Conservation (phyloP, 495 filamentous ascomycete species). For the Penicillium lagena region DNA sequence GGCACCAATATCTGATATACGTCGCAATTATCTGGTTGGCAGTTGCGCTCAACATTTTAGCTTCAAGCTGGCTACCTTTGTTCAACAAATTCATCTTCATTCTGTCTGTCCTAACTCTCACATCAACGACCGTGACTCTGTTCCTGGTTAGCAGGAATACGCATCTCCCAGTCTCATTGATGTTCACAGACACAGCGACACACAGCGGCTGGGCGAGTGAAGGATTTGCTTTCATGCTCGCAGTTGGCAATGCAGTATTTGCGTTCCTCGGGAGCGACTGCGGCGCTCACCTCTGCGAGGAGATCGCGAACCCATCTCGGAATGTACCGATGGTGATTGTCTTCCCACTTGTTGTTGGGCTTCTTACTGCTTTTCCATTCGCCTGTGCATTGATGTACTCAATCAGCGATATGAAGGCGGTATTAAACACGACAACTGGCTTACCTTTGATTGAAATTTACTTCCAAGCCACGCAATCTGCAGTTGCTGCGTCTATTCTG, state of each 20-base stretch:
- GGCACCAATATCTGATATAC: slow-evolving; percentile 8
- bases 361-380: slow-evolving; percentile 3
- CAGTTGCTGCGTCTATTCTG: slow-evolving; percentile 1
- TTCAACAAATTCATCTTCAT: slow-evolving; percentile 5
- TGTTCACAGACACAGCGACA: slow-evolving; percentile 1
- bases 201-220: slow-evolving; percentile 4
- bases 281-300: slow-evolving; percentile 5
- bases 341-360: slow-evolving; percentile 1
- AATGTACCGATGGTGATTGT: slow-evolving; percentile 6
- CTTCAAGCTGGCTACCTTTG: slow-evolving; percentile 2
- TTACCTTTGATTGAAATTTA: slow-evolving; percentile 8
- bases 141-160: slow-evolving; percentile 3
- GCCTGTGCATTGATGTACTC: slow-evolving; percentile 4
- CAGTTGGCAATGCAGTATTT: slow-evolving; percentile 4
- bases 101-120: slow-evolving; percentile 1
- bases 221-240: slow-evolving; percentile 2
- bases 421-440: slow-evolving; percentile 2
- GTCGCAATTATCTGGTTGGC: slow-evolving; percentile 2
- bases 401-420: slow-evolving; percentile 2
- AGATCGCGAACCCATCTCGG: slow-evolving; percentile 1
- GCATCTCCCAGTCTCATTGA: not conserved
- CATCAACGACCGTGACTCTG: slow-evolving; percentile 3
- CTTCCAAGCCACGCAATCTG: slow-evolving; percentile 5
- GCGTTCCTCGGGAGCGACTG: slow-evolving; percentile 7
- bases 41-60: slow-evolving; percentile 2